Base-by-base conservation (phyloP, 305 asterid genomes). In the Fraxinus greggii region DNA sequence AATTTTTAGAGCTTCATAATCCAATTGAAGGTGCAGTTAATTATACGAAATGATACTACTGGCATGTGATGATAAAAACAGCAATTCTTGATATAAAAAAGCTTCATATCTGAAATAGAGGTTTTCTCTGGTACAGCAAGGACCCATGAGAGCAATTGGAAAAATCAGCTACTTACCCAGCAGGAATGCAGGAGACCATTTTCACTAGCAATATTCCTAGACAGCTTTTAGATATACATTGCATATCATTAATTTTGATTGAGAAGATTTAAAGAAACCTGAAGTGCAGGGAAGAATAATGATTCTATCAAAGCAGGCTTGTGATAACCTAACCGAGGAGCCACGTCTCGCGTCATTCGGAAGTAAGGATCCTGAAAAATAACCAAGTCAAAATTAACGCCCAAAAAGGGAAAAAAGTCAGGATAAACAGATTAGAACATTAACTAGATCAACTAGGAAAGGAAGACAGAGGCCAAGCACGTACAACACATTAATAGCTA, bases 331-430 rank as follows among this genome's bases (percentile, higher is more conserved):
- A 94, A 77, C 78, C 99, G 89, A 32, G 99, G 98, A 86, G 99
- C 98, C 86, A 95, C 98, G 83, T 95, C 99, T 76, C 99, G 87
- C 23, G 99, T 95, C 99, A 95, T 95, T 85, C 98, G 93, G 86
- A 95, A 95, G 87, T 95, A 95, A 77, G 99, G 98, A 87, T 95
- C 98, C 98, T 95, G 92, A 76, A 89, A 81, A 79, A 31, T 78
- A 21, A 36, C 23, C 21, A 15, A 12, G 21, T 5, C 75, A 69
- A 69, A 29, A 8, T 28, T 13, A 65, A 65, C 1, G 17, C 33
- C 72, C 29, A 23, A 2, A 24, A 56, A 19, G n/a, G n/a, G n/a
- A 23, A 56, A 1, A 8, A 10, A 13, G 35, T 8, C 86, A 79
- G 24, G n/a, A 56, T 1, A 56, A 56, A 19, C 10, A 56, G 65